Conservation (phyloP, 306 rosid species). For the Chamaecrista fasciculata region DNA sequence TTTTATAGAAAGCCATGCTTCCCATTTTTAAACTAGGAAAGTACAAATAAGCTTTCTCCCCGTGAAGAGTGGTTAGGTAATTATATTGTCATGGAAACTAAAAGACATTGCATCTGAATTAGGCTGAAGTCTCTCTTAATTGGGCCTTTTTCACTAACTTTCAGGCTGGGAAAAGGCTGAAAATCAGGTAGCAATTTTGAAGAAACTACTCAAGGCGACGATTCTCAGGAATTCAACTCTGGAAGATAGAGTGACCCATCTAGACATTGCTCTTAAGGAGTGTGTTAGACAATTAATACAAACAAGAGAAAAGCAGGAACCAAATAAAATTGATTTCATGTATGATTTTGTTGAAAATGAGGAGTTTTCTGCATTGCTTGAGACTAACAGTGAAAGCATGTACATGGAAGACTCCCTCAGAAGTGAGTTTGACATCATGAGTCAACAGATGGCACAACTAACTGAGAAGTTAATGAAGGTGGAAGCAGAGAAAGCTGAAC, state of each 20-base stretch:
- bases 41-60: constrained; percentile 1
- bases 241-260: constrained; percentile 77
- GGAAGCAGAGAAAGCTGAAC: constrained; percentile 61
- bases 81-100: not conserved
- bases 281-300: constrained; percentile 94
- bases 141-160: not conserved
- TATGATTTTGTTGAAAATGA: constrained; percentile 93
- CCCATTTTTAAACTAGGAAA: not conserved
- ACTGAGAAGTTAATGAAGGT: constrained; percentile 51
- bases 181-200: constrained; percentile 67
- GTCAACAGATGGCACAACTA: constrained; percentile 48
- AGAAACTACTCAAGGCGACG: constrained; percentile 65
- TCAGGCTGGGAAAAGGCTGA: constrained; percentile 98
- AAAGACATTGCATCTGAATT: constrained; percentile 1
- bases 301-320: constrained; percentile 84
- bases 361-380: constrained; percentile 60
- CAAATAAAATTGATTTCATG: constrained; percentile 67
- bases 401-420: constrained; percentile 45
- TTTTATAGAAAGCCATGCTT: not conserved
- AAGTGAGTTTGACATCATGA: constrained; percentile 64
- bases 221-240: constrained; percentile 55
- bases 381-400: constrained; percentile 36
- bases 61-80: constrained; percentile 1
- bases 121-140: not conserved
- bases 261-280: constrained; percentile 94